Evolutionary conservation across 768 basidiomycete genomes (phyloP), one percentile per base, ranked within the genome.

Genomic region (Kwoniella bestiolae): DNA sequence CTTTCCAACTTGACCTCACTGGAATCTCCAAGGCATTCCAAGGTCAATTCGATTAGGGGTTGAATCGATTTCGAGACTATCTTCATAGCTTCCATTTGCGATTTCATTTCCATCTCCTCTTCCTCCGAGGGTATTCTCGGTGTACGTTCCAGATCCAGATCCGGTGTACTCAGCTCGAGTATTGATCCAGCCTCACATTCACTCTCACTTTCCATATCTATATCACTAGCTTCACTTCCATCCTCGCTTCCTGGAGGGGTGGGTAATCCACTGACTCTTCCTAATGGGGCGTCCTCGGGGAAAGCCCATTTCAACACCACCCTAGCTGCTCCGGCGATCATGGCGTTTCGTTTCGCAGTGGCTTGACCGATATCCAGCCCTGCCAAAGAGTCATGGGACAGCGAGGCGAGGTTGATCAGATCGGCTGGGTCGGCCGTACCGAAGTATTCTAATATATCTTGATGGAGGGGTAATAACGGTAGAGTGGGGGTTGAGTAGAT

Each of bases 231-330:
- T 11, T 1, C n/a, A 2, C 47, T 53, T 14, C 55, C 56, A 41
- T 58, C 51, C 2, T n/a, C 28, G 28, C 56, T 65, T 31, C 63
- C 59, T 9, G 63, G 49, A 7, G 63, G 63, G n/a, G 53, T 65
- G 0, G 68, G 59, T 28, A 56, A 31, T n/a, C 45, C 44, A 26
- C n/a, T n/a, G n/a, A n/a, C n/a, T n/a, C n/a, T 34, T 41, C 12
- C 38, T 44, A 3, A 49, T 25, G n/a, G 44, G 53, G 6, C 21
- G 26, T 29, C 68, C 5, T 70, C 69, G 14, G 63, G 72, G 45
- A 75, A 80, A 2, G 78, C 79, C 59, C 69, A 75, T 3, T 51
- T 32, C 18, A 79, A 63, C 0, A 80, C 71, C 14, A 79, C 63
- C 1, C 75, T 69, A 3, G 78, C 75, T 2, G 71, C 65, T 8